phyloP scores from a whole-genome alignment of 441 rosid genomes.

The Rhodomyrtus psidioides region DNA sequence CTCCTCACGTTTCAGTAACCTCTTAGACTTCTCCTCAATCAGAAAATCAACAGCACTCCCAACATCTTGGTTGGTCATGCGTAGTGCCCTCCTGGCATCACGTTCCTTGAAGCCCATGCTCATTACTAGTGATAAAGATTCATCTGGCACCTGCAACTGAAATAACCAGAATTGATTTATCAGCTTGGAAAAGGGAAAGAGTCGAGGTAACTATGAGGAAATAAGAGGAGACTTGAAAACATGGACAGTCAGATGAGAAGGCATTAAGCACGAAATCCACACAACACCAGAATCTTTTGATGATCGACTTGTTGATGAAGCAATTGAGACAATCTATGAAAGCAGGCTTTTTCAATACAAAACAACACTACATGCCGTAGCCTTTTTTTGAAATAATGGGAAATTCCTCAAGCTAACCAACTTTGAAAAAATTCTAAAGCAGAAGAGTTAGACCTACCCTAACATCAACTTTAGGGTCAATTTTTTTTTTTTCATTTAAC shows the following conservation, averaged over 20 bases:
- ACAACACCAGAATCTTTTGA: too few species aligned
- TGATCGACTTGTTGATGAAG: too few species aligned
- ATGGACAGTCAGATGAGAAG: background rate
- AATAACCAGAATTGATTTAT: slow-evolving; percentile 1
- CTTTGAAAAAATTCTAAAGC: background rate
- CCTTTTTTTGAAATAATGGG: too few species aligned
- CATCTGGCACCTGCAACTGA: slow-evolving; percentile 83
- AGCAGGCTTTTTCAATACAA: too few species aligned
- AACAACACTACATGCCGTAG: too few species aligned
- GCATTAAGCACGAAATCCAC: too few species aligned
- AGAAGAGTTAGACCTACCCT: background rate
- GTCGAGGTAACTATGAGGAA: background rate
- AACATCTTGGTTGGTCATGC: slow-evolving; percentile 67
- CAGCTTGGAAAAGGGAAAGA: background rate
- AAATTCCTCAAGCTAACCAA: too few species aligned
- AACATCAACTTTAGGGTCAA: background rate
- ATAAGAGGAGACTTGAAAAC: background rate
- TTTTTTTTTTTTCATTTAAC: background rate
- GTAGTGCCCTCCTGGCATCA: slow-evolving; percentile 73
- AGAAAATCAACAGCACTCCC: slow-evolving; percentile 70
- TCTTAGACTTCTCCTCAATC: slow-evolving; percentile 59
- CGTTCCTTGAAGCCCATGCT: slow-evolving; percentile 69
- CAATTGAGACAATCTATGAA: too few species aligned
- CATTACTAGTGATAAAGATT: slow-evolving; percentile 57
- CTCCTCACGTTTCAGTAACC: slow-evolving; percentile 38